Percentiles rank a stretch among this genome's conserved stretches.
Conservation (phyloP, 1,284 basidiomycete genomes). For the Blastosporella zonata region DNA sequence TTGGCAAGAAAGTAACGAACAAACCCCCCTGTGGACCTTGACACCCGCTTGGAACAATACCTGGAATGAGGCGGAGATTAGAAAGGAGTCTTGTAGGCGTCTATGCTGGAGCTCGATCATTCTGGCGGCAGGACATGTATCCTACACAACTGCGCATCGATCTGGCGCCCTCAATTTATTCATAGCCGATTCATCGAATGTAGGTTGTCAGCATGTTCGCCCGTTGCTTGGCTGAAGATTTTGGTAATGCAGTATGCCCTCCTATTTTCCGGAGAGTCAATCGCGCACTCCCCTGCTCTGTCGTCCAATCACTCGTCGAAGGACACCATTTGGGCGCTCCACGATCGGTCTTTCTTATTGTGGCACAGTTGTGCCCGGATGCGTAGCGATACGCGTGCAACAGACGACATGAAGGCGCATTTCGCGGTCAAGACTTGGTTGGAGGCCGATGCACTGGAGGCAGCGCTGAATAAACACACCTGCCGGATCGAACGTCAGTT, state of each 20-base stretch:
- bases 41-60: conserved; percentile 61
- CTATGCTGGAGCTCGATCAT: conserved; percentile 69
- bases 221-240: conserved; percentile 3
- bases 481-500: conserved; percentile 65
- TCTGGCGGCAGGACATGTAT: conserved; percentile 59
- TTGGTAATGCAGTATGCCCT: conserved; percentile 50
- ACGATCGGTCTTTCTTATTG: conserved; percentile 63
- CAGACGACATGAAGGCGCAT: conserved; percentile 50
- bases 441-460: conserved; percentile 67
- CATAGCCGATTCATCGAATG: conserved; percentile 64
- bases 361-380: conserved; percentile 71
- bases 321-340: conserved; percentile 70
- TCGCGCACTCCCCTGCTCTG: conserved; percentile 35
- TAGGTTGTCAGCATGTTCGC: conserved; percentile 32
- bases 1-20: conserved; percentile 46
- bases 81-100: conserved; percentile 68
- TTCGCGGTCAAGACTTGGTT: conserved; percentile 69
- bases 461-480: conserved; percentile 57
- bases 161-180: conserved; percentile 47
- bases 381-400: conserved; percentile 39
- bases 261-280: conserved; percentile 66
- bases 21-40: conserved; percentile 60
- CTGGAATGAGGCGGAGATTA: conserved; percentile 61
- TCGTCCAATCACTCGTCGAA: conserved; percentile 40
- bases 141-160: conserved; percentile 51